Conservation (phyloP, 768 basidiomycete genomes). For the Amanita polypyramis region DNA sequence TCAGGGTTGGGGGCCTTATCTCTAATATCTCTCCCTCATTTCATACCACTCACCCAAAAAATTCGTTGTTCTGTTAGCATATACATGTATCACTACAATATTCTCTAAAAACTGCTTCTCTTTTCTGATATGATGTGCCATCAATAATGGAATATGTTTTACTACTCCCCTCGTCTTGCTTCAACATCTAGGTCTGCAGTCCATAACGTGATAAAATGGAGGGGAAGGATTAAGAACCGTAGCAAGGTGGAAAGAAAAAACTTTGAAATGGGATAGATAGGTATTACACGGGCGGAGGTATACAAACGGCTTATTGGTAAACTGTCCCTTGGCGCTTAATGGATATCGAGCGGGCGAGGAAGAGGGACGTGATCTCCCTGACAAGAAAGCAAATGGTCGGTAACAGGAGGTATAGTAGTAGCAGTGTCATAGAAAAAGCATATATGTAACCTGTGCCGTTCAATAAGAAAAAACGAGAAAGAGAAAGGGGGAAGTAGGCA, state of each 20-base stretch:
- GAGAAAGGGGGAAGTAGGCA: neutral
- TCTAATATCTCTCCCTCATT: neutral
- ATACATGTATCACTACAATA: conserved; percentile 6
- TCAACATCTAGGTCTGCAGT: neutral
- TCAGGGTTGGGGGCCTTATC: conserved; percentile 18
- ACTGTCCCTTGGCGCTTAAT: neutral
- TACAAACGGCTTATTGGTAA: neutral
- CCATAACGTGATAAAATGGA: neutral
- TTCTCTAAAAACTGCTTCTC: neutral
- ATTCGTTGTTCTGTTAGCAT: neutral
- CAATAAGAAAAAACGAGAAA: neutral
- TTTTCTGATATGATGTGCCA: neutral
- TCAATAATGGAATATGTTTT: neutral
- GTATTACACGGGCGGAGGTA: conserved; percentile 5
- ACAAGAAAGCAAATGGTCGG: neutral
- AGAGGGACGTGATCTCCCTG: too few relatives aligned
- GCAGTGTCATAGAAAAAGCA: neutral
- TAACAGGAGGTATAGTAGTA: neutral
- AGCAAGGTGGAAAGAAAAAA: neutral
- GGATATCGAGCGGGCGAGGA: neutral
- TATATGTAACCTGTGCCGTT: neutral
- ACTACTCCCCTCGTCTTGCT: neutral
- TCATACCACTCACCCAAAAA: neutral
- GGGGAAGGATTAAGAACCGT: neutral
- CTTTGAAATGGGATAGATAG: conserved; percentile 1